Base-by-base conservation (phyloP, 495 filamentous ascomycete genomes). In the Xylaria longipes region DNA sequence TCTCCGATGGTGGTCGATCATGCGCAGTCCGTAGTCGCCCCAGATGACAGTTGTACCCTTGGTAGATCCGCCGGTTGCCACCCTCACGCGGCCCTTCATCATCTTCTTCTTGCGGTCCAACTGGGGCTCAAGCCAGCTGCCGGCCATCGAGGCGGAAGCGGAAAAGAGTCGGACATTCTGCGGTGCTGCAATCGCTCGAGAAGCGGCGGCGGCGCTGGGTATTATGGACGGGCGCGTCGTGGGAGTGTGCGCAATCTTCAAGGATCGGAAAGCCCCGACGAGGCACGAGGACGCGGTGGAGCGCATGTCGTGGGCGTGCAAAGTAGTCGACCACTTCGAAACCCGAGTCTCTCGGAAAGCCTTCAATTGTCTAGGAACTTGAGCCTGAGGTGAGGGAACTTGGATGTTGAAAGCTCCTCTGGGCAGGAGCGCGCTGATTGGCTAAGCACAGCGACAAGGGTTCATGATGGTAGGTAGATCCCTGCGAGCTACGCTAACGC, bases 21-120 rank as follows among this genome's bases (percentile, higher is more conserved):
- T 94, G 56, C 96, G 94, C 77, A 99, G 81, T 20, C 96, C 96
- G 77, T 95, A 98, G 81, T 98, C 95, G 66, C 96, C 96, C 94
- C 94, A 98, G 64, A 94, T 87, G 15, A 99, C 92, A 1, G 95
- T 98, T 61, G 96, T 99, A 71, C 96, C 96, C 71, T 95, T 93
- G 11, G 87, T 90, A 50, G 92, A 95, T 63, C 96, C 97, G 41
- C 96, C 97, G 1, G 94, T 99, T 48, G 92, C 88, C 52, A 98
- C 93, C 75, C 94, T 89, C 54, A 92, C 90, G 2, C 93, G 90
- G 41, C 96, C 97, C 84, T 98, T 98, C 77, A 92, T 92, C 74
- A 95, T 95, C 81, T 96, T 96, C 62, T 89, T 88, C 74, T 84
- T 91, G 71, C 94, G 91, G 73, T 88, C 84, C 71, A 89, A 82